Percentiles rank a stretch among this genome's conserved stretches.
phyloP scores from a whole-genome alignment of 2,329 filamentous ascomycete genomes.

The Trichoderma atrobrunneum region DNA sequence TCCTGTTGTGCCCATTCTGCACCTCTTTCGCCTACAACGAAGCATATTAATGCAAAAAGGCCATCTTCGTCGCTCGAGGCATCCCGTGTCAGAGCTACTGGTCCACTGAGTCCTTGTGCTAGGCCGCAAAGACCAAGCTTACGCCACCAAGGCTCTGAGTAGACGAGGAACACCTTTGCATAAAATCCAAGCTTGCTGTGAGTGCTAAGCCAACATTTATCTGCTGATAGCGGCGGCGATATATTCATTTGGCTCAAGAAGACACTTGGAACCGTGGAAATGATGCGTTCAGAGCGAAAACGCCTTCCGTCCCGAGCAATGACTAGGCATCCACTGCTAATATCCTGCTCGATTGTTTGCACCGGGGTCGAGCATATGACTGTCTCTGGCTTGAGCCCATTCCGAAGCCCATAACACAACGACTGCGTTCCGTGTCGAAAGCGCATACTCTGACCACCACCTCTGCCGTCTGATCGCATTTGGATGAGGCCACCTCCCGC shows the following conservation, averaged over 20 bases:
- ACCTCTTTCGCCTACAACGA: conserved; percentile 39
- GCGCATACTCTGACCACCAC: neutral
- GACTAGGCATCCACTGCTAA: neutral
- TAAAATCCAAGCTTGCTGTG: conserved; percentile 42
- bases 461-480: neutral
- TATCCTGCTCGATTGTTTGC: neutral
- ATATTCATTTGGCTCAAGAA: conserved; percentile 22
- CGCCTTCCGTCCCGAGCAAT: neutral
- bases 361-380: neutral
- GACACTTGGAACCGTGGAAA: neutral
- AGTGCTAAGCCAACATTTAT: conserved; percentile 35
- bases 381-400: conserved; percentile 28
- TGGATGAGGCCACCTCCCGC: neutral
- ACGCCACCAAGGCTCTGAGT: conserved; percentile 35
- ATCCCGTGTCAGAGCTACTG: conserved; percentile 40
- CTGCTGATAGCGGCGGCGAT: conserved; percentile 31
- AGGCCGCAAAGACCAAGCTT: conserved; percentile 26
- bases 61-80: conserved; percentile 32
- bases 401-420: neutral
- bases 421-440: neutral
- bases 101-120: conserved; percentile 29
- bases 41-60: conserved; percentile 39
- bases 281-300: neutral
- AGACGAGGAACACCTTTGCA: conserved; percentile 40
- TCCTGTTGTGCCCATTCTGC: conserved; percentile 19